Evolutionary conservation across 2,329 filamentous ascomycete species (phyloP).

Genomic region (Rachicladosporium sp.): DNA sequence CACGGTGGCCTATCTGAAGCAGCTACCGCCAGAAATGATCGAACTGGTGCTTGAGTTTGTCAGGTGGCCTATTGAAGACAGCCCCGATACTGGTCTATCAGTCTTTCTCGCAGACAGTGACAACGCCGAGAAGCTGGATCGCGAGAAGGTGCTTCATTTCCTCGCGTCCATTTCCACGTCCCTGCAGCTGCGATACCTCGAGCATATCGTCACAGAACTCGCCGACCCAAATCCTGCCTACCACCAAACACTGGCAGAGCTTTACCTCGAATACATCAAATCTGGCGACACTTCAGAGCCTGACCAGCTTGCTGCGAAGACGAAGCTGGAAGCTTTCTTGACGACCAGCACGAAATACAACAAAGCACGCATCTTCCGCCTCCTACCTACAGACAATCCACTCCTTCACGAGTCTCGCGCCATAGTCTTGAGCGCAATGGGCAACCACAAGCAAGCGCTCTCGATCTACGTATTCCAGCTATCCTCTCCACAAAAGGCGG

Average conservation of each 20-base stretch:
- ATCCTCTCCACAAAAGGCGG: constrained; percentile 73
- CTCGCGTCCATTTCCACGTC: constrained; percentile 55
- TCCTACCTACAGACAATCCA: constrained; percentile 70
- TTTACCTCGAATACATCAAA: constrained; percentile 49
- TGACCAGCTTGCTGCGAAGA: constrained; percentile 24
- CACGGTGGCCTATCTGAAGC: constrained; percentile 83
- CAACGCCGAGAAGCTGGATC: constrained; percentile 80
- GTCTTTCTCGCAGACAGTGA: constrained; percentile 88
- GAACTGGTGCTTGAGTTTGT: constrained; percentile 86
- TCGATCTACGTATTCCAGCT: constrained; percentile 96
- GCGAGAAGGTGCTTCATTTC: constrained; percentile 63
- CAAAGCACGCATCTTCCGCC: constrained; percentile 48
- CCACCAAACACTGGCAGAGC: constrained; percentile 69
- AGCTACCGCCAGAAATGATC: constrained; percentile 72
- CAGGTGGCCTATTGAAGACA: constrained; percentile 67
- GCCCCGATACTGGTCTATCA: constrained; percentile 73
- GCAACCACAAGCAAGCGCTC: constrained; percentile 83
- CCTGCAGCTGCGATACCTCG: constrained; percentile 71
- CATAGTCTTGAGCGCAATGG: constrained; percentile 87
- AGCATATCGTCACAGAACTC: constrained; percentile 81
- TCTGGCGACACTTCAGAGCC: constrained; percentile 25
- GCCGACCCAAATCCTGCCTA: constrained; percentile 75
- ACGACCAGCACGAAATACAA: constrained; percentile 70
- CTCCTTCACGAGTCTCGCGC: constrained; percentile 82
- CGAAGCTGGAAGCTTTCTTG: constrained; percentile 62